Percentiles rank a stretch among this genome's conserved stretches.
phyloP scores from a whole-genome alignment of 2,329 filamentous ascomycete species.

The Aureobasidium sp. region DNA sequence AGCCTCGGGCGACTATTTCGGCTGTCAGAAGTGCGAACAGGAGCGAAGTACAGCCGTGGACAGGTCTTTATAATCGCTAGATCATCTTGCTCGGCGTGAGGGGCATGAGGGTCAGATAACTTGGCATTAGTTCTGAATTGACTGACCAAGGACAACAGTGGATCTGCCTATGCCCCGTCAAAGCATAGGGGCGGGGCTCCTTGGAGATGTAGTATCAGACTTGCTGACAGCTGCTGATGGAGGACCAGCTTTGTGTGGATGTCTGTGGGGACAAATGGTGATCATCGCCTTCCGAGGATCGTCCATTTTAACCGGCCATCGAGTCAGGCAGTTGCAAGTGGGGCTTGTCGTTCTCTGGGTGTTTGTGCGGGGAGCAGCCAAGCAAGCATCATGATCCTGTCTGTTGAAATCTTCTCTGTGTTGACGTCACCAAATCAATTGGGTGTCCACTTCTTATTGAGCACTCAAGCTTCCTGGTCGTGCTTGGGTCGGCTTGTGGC shows the following conservation, averaged over 20 bases:
- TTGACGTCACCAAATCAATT: not conserved
- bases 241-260: not conserved
- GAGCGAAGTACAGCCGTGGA: constrained; percentile 13
- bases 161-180: not conserved
- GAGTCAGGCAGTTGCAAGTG: not conserved
- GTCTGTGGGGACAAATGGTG: not conserved
- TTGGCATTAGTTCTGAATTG: not conserved
- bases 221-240: not conserved
- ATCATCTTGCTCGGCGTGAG: not conserved
- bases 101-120: not conserved
- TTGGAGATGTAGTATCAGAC: not conserved
- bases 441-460: not conserved
- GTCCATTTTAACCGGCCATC: not conserved
- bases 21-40: not conserved
- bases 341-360: not conserved
- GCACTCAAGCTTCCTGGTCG: not conserved
- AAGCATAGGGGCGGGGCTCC: not conserved
- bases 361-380: not conserved
- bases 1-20: not conserved
- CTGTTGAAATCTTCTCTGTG: not conserved
- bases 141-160: not conserved
- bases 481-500: constrained; percentile 1
- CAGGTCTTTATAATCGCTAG: not conserved
- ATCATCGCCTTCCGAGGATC: not conserved
- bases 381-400: constrained; percentile 1